A percentile compares a stretch with the other conserved stretches of the same genome.
Evolutionary conservation across 2,329 filamentous ascomycete species (phyloP).

Genomic region (Gaeumannomyces sp.): DNA sequence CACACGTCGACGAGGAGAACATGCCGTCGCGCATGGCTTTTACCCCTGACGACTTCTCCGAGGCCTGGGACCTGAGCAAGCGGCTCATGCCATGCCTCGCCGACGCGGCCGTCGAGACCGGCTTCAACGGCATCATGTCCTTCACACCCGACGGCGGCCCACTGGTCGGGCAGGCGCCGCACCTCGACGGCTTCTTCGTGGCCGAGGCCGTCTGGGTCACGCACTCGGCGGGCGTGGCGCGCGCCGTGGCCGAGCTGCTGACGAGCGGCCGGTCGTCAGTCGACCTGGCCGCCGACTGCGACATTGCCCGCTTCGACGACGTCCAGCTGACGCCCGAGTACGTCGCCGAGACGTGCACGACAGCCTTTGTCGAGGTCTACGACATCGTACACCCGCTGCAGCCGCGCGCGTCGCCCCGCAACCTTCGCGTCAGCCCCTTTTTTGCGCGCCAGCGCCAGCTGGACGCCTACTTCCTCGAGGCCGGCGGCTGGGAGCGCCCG

Average conservation of each 20-base stretch:
- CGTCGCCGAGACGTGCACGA: conserved; percentile 50
- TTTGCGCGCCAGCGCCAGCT: conserved; percentile 46
- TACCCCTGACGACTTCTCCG: conserved; percentile 52
- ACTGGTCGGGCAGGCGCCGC: conserved; percentile 51
- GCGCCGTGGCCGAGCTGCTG: conserved; percentile 52
- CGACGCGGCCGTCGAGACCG: conserved; percentile 46
- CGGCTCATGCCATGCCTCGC: conserved; percentile 47
- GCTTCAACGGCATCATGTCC: conserved; percentile 61
- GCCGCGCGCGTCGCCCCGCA: conserved; percentile 49
- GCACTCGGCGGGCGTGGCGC: conserved; percentile 57
- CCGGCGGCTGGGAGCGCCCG: conserved; percentile 56
- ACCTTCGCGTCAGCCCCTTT: conserved; percentile 54
- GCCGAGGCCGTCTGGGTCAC: conserved; percentile 64
- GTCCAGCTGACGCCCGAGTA: conserved; percentile 51
- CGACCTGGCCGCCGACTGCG: conserved; percentile 49
- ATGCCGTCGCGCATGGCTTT: conserved; percentile 60
- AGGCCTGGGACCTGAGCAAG: conserved; percentile 51
- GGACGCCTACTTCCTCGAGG: conserved; percentile 53
- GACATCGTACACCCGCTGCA: conserved; percentile 58
- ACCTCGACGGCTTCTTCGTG: conserved; percentile 55
- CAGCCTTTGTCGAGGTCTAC: conserved; percentile 60
- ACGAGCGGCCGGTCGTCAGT: conserved; percentile 49
- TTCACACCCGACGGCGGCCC: conserved; percentile 60
- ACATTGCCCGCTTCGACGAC: conserved; percentile 54
- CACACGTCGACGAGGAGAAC: conserved; percentile 48